phyloP scores from a whole-genome alignment of 306 rosid species.

The Corylus avellana region DNA sequence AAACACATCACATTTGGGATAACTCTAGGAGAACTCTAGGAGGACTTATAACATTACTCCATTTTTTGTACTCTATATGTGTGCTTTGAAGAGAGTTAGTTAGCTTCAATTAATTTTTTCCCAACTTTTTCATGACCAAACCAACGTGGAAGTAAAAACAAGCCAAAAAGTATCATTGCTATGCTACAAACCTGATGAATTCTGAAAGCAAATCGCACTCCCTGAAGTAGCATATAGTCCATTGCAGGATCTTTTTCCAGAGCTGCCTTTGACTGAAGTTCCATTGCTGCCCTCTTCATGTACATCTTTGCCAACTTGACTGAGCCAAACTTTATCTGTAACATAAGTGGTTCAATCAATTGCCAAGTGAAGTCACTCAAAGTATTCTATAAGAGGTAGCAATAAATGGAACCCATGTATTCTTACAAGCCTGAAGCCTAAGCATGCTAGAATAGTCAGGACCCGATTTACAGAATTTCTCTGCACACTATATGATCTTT shows the following conservation, averaged over 20 bases:
- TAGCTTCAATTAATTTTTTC: not conserved
- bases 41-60: too few species aligned
- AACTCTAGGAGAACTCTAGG: too few species aligned
- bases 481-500: too few species aligned
- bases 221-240: slow-evolving; percentile 99
- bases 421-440: too few species aligned
- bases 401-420: too few species aligned
- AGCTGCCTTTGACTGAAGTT: slow-evolving; percentile 84
- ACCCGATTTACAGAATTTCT: too few species aligned
- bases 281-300: slow-evolving; percentile 94
- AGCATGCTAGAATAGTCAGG: too few species aligned
- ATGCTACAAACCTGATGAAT: slow-evolving; percentile 76
- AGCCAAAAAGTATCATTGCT: not conserved
- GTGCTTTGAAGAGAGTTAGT: not conserved
- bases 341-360: slow-evolving; percentile 27
- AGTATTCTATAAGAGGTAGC: not conserved
- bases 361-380: slow-evolving; percentile 10
- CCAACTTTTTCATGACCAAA: not conserved
- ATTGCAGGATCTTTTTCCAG: slow-evolving; percentile 91
- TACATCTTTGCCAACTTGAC: slow-evolving; percentile 90
- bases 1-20: too few species aligned
- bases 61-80: too few species aligned
- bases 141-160: not conserved
- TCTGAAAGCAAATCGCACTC: slow-evolving; percentile 98
- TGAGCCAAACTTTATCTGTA: slow-evolving; percentile 84